phyloP scores from a whole-genome alignment of 768 basidiomycete genomes.

The Daedaleopsis nitida region DNA sequence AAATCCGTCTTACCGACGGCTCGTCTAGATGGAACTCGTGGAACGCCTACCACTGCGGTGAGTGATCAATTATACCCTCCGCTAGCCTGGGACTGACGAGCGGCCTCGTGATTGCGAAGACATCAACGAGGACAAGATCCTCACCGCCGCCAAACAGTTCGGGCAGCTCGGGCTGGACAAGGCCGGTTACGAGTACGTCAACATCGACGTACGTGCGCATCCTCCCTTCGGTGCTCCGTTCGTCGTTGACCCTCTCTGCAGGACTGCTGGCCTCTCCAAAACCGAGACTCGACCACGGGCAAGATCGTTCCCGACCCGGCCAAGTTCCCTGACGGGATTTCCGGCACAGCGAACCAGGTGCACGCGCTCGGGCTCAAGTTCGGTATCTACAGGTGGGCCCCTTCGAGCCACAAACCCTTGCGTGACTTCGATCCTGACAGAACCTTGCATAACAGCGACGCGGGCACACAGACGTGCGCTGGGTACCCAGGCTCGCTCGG shows the following conservation, averaged over 20 bases:
- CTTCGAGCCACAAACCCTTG: neutral
- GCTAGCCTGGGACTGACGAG: neutral
- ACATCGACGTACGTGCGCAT: conserved; percentile 46
- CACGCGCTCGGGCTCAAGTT: conserved; percentile 51
- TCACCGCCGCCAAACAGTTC: conserved; percentile 49
- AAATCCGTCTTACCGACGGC: neutral
- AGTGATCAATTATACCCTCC: conserved; percentile 1
- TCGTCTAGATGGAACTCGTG: conserved; percentile 51
- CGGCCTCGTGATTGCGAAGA: conserved; percentile 27
- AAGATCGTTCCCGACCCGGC: conserved; percentile 49
- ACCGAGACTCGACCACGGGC: conserved; percentile 42
- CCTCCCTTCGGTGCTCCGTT: neutral
- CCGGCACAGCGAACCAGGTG: conserved; percentile 43
- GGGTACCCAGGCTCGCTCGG: conserved; percentile 60
- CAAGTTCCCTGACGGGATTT: conserved; percentile 58
- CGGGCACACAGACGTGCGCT: conserved; percentile 53
- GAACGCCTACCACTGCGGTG: conserved; percentile 51
- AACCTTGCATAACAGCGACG: conserved; percentile 40
- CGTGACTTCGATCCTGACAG: neutral
- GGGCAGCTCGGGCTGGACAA: conserved; percentile 48
- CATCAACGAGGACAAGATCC: conserved; percentile 46
- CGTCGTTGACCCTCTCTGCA: conserved; percentile 18
- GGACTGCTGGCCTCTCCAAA: conserved; percentile 51
- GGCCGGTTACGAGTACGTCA: conserved; percentile 53
- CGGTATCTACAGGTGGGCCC: conserved; percentile 50